These are phyloP conservation scores for Vitis labrusca DNA, from an alignment of 164 flowering plant genomes.

Conservation along the genomic window DNA sequence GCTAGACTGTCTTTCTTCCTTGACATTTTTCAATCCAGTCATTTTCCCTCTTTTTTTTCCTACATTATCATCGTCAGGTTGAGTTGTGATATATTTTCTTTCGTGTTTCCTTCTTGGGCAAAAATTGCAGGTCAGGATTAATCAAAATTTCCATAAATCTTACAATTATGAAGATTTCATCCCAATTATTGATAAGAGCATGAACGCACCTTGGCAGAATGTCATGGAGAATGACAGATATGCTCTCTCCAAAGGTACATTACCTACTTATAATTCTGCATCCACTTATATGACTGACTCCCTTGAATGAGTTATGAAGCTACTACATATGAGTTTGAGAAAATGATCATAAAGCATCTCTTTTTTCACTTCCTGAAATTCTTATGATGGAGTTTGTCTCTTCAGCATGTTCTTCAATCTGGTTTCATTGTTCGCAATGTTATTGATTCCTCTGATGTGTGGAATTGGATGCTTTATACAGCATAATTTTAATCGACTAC, in stretches of 20 bases:
- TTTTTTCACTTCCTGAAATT: too few relatives aligned
- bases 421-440: background rate
- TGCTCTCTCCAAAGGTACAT: conserved; percentile 26
- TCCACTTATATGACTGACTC: too few relatives aligned
- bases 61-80: background rate
- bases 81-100: background rate
- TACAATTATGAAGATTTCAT: conserved; percentile 8
- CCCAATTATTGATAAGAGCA: conserved; percentile 31
- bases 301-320: too few relatives aligned
- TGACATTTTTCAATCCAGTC: background rate
- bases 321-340: too few relatives aligned
- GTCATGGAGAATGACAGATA: conserved; percentile 5
- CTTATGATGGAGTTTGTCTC: too few relatives aligned
- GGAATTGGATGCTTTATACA: too few relatives aligned
- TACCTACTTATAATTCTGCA: background rate
- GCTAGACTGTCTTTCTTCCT: too few relatives aligned
- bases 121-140: conserved; percentile 8
- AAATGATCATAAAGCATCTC: too few relatives aligned
- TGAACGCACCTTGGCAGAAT: conserved; percentile 29
- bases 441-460: background rate
- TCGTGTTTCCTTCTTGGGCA: background rate
- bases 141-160: background rate
- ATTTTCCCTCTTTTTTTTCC: background rate
- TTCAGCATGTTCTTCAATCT: background rate
- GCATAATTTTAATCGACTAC: background rate